A percentile compares a stretch with the other conserved stretches of the same genome.
Evolutionary conservation across 2,329 filamentous ascomycete species (phyloP).

Genomic region (Ophiostoma montium): DNA sequence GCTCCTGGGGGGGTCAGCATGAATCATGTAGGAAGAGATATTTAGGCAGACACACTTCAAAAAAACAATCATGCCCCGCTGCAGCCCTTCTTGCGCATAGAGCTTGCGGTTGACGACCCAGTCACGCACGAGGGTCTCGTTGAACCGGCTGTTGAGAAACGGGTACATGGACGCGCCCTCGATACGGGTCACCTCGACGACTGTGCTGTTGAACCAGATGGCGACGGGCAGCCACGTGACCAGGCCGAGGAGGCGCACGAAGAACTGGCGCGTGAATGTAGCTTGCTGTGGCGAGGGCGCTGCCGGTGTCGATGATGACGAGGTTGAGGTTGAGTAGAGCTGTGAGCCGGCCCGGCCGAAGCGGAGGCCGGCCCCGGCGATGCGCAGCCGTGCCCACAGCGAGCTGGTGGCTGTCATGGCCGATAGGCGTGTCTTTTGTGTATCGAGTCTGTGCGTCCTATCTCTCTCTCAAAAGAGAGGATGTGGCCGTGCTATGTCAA

Average conservation of each 20-base stretch:
- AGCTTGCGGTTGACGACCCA: constrained; percentile 46
- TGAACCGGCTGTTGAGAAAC: constrained; percentile 53
- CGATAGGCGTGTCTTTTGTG: not conserved
- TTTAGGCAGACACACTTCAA: constrained; percentile 36
- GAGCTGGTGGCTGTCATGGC: not conserved
- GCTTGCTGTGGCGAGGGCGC: not conserved
- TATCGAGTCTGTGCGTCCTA: not conserved
- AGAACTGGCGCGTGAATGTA: constrained; percentile 24
- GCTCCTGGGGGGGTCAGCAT: constrained; percentile 34
- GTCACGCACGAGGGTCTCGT: constrained; percentile 39
- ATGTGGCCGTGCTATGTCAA: not conserved
- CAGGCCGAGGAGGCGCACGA: constrained; percentile 35
- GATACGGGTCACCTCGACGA: constrained; percentile 44
- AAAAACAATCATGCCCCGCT: constrained; percentile 62
- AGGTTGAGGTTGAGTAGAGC: not conserved
- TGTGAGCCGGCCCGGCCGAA: not conserved
- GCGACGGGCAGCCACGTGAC: constrained; percentile 48
- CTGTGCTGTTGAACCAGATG: constrained; percentile 46
- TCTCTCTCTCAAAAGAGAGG: not conserved
- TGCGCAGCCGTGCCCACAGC: constrained; percentile 8
- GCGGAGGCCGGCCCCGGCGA: not conserved
- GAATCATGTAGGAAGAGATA: not conserved
- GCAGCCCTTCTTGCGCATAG: constrained; percentile 40
- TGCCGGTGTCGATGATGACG: not conserved
- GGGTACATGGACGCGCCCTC: constrained; percentile 62